These are phyloP conservation scores for Ascochyta viciae-villosae DNA, from an alignment of 2,329 filamentous ascomycete genomes.

Conservation along the genomic window DNA sequence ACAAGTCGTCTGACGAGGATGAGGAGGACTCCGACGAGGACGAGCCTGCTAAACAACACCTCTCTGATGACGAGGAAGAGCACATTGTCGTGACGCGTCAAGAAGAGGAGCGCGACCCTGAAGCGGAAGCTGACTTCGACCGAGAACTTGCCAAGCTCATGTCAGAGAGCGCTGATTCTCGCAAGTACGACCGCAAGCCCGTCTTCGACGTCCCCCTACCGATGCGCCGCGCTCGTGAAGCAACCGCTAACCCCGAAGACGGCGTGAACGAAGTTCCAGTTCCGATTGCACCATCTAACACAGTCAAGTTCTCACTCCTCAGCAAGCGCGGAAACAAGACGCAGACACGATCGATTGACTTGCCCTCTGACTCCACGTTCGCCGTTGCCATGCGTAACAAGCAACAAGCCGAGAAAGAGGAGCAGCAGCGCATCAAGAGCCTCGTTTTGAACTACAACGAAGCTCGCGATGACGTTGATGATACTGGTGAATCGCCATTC, in stretches of 20 bases:
- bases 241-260: constrained; percentile 50
- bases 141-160: constrained; percentile 98
- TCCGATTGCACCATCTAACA: constrained; percentile 55
- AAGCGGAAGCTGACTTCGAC: constrained; percentile 96
- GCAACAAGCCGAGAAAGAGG: constrained; percentile 92
- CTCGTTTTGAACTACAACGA: constrained; percentile 91
- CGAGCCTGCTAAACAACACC: constrained; percentile 58
- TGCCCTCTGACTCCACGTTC: constrained; percentile 91
- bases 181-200: constrained; percentile 93
- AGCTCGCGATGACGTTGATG: constrained; percentile 78
- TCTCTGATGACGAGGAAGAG: constrained; percentile 79
- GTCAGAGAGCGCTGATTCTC: constrained; percentile 93
- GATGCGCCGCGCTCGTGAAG: constrained; percentile 75
- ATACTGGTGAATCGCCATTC: constrained; percentile 69
- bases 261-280: constrained; percentile 50
- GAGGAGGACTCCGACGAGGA: constrained; percentile 59
- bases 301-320: constrained; percentile 96
- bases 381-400: constrained; percentile 95
- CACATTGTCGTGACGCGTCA: constrained; percentile 90
- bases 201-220: constrained; percentile 98
- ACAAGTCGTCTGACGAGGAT: constrained; percentile 60
- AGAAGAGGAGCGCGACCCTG: constrained; percentile 88
- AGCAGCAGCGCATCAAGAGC: constrained; percentile 98
- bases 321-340: constrained; percentile 96
- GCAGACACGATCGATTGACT: constrained; percentile 90